Conservation (phyloP, 306 rosid genomes). For the Carpinus viminea region DNA sequence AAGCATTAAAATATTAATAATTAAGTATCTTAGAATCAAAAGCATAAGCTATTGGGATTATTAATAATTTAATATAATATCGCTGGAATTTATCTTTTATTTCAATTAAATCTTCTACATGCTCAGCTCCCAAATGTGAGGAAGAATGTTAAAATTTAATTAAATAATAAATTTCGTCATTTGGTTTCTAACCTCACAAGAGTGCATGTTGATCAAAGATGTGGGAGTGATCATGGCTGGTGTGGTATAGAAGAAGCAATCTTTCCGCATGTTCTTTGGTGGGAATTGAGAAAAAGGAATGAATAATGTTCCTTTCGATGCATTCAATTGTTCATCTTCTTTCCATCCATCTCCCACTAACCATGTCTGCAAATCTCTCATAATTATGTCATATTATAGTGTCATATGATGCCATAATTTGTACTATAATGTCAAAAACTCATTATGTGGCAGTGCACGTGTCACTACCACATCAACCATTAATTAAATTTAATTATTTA, state of each 20-base stretch:
- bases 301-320: constrained; percentile 65
- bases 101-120: no score
- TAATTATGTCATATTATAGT: background rate
- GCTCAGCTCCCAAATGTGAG: background rate
- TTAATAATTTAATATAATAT: no score
- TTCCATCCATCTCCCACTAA: constrained; percentile 57
- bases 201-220: constrained; percentile 51
- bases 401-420: no score
- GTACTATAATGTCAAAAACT: no score
- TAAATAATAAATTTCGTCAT: no score
- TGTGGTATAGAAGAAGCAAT: constrained; percentile 62
- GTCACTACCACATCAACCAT: no score
- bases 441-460: no score
- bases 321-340: constrained; percentile 56
- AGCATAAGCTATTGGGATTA: no score
- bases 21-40: background rate
- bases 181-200: constrained; percentile 67
- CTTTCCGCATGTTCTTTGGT: constrained; percentile 59
- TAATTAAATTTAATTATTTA: no score
- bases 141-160: background rate
- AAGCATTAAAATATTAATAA: no score
- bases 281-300: constrained; percentile 76
- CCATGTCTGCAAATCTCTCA: constrained; percentile 51
- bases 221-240: constrained; percentile 76
- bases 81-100: no score